Base-by-base conservation (phyloP, 176 grass and related monocot species). In the Raddia guianensis region DNA sequence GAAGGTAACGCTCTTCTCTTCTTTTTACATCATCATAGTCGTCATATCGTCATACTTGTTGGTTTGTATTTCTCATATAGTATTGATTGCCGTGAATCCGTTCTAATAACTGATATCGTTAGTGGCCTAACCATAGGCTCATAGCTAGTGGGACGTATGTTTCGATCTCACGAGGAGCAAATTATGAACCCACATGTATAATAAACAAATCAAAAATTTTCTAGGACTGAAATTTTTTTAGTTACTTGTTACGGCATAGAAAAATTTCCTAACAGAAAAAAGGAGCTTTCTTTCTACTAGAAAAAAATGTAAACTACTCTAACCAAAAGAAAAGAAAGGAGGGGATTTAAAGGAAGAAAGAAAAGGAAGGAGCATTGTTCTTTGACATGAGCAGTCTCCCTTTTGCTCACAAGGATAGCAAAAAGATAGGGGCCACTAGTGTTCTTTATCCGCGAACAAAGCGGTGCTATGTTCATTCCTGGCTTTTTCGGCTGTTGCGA, bases 1-100 rank as follows among this genome's bases (percentile, higher is more conserved):
- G 64, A 44, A 87, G 85, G 78, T 82, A 82, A 87, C 7, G n/a
- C 34, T 51, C 19, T 12, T 57, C 21, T 9, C 45, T 69, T 57
- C 21, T 14, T 33, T 69, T 53, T 43, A 73, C 35, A 75, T 10
- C 73, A 5, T 47, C 62, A 18, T 37, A 59, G n/a, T 55, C 32
- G 0, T 7, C 33, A 40, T 59, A 42, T 55, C 50, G 0, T 7
- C 33, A 40, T 5, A 2, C 37, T 40, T 40, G 37, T 40, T 40
- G 2, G 37, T 50, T 46, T 66, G 35, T 64, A 66, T 21, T 45
- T 27, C 27, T 27, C 27, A 27, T 27, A 27, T 27, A 27, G 9
- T 49, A 5, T 34, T 75, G 19, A 43, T 21, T 54, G 49, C 20
- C 66, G 76, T 35, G 11, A 53, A 35, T 63, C 33, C 16, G 76